phyloP scores from a whole-genome alignment of 176 grass and related monocot species.

The Thinopyrum elongatum region DNA sequence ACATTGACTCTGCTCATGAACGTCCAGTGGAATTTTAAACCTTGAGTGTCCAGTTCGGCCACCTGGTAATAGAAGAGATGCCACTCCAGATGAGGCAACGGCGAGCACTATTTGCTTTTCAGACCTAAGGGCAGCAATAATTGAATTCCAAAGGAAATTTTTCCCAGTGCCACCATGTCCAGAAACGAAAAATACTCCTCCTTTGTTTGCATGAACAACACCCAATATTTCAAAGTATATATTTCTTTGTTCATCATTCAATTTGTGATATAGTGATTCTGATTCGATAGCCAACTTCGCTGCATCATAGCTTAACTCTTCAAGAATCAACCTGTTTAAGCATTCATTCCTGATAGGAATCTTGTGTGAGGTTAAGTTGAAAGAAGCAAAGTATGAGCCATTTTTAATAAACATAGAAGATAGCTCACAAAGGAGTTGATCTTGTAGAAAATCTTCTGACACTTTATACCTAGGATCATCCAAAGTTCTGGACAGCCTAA shows the following conservation, averaged over 20 bases:
- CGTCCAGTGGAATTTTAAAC: not conserved
- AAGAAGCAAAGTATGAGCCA: not conserved
- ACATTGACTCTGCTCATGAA: not conserved
- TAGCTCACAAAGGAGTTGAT: not conserved
- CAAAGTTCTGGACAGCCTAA: not conserved
- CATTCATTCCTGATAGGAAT: not conserved
- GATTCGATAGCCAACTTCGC: not conserved
- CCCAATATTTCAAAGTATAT: not conserved
- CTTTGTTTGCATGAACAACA: not conserved
- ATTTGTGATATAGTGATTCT: not conserved
- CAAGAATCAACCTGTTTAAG: not conserved
- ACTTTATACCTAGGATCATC: not conserved
- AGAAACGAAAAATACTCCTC: constrained; percentile 6
- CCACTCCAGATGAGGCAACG: not conserved
- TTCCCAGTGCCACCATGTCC: not conserved
- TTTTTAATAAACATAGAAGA: not conserved
- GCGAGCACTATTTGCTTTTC: not conserved
- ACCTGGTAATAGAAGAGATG: not conserved
- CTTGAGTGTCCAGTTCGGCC: not conserved
- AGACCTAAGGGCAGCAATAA: not conserved
- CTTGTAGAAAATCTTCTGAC: not conserved
- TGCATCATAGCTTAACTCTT: not conserved
- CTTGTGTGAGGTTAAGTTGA: not conserved
- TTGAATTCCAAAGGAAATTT: not conserved
- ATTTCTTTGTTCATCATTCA: not conserved